Evolutionary conservation across 2,329 filamentous ascomycete species (phyloP).

Genomic region (Hymenoscyphus linearis): DNA sequence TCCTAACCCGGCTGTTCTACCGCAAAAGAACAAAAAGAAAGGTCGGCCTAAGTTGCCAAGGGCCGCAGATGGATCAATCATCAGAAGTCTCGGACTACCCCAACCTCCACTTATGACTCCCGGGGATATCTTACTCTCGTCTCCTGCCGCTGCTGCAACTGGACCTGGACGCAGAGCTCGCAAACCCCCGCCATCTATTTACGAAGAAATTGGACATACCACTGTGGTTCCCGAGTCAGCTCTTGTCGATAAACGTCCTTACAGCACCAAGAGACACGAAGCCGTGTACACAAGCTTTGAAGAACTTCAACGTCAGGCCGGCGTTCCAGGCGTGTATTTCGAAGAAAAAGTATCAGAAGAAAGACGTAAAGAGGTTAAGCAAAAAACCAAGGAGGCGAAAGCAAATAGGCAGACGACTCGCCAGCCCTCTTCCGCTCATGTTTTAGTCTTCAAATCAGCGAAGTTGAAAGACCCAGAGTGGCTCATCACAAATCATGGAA

Average conservation of each 20-base stretch:
- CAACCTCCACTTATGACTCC: background rate
- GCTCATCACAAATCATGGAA: conserved; percentile 7
- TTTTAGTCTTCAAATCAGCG: conserved; percentile 17
- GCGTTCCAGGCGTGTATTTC: conserved; percentile 18
- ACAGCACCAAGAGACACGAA: background rate
- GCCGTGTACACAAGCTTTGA: conserved; percentile 6
- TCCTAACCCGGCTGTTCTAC: background rate
- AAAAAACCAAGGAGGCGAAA: too few relatives aligned
- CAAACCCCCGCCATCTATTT: background rate
- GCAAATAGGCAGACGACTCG: background rate
- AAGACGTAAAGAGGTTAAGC: background rate
- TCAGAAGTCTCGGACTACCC: background rate
- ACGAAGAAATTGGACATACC: background rate
- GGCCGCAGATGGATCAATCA: background rate
- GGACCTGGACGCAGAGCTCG: background rate
- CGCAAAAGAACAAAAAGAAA: background rate
- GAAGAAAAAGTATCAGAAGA: conserved; percentile 9
- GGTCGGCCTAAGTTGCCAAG: background rate
- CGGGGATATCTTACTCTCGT: background rate
- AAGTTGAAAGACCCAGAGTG: conserved; percentile 14
- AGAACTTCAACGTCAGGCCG: conserved; percentile 18
- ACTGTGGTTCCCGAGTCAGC: background rate
- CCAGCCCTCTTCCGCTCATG: background rate
- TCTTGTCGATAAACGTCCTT: background rate
- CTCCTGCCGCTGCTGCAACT: background rate